phyloP scores from a whole-genome alignment of 345 rosid genomes.

The Durio zibethinus region DNA sequence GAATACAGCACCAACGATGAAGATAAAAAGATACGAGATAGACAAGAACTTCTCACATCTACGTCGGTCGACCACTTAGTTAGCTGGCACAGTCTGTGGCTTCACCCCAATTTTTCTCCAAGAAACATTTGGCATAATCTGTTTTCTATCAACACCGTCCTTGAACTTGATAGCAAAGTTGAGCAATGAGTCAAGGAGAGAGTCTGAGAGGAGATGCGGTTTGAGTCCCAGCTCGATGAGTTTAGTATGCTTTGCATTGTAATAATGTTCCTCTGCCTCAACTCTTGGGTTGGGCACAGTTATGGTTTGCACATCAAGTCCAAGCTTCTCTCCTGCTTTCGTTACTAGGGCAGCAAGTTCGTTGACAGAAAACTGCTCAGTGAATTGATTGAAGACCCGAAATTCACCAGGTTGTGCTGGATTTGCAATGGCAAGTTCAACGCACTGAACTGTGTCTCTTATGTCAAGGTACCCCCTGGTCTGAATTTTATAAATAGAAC shows the following conservation, averaged over 20 bases:
- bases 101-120: constrained; percentile 88
- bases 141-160: constrained; percentile 79
- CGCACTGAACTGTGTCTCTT: constrained; percentile 93
- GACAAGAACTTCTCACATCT: not conserved
- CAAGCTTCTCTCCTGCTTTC: constrained; percentile 80
- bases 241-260: constrained; percentile 96
- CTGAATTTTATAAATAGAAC: constrained; percentile 35
- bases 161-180: constrained; percentile 73
- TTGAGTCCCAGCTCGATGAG: constrained; percentile 88
- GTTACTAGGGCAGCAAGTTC: constrained; percentile 86
- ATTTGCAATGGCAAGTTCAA: constrained; percentile 87
- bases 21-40: not conserved
- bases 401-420: constrained; percentile 87
- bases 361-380: constrained; percentile 92
- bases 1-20: constrained; percentile 5
- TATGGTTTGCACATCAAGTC: constrained; percentile 64
- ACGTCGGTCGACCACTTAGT: not conserved
- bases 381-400: constrained; percentile 90
- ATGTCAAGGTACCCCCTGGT: constrained; percentile 99
- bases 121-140: constrained; percentile 93
- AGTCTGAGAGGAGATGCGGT: constrained; percentile 87
- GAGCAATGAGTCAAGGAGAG: constrained; percentile 89
- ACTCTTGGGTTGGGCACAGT: constrained; percentile 94
- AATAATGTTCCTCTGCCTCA: constrained; percentile 97
- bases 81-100: constrained; percentile 65